These are phyloP conservation scores for Linum usitatissimum DNA, from an alignment of 345 rosid genomes.

Conservation along the genomic window DNA sequence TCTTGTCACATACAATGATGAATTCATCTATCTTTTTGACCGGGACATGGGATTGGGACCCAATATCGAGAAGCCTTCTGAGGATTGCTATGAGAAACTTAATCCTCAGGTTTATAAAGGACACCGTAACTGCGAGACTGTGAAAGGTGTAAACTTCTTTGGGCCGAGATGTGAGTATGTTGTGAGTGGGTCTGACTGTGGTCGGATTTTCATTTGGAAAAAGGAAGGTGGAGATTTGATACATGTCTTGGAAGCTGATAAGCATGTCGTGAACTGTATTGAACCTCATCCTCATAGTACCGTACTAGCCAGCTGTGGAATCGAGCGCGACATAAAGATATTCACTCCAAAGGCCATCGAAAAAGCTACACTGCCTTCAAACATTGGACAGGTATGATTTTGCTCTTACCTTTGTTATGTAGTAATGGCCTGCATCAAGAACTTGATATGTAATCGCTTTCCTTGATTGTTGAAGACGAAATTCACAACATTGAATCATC, in stretches of 20 bases:
- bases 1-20: slow-evolving; percentile 68
- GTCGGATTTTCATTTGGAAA: slow-evolving; percentile 80
- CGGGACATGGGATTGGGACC: slow-evolving; percentile 70
- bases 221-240: slow-evolving; percentile 66
- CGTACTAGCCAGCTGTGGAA: slow-evolving; percentile 77
- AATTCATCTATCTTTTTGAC: slow-evolving; percentile 64
- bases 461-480: neutral
- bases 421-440: neutral
- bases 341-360: slow-evolving; percentile 68
- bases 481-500: neutral
- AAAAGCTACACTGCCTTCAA: slow-evolving; percentile 54
- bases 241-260: slow-evolving; percentile 76
- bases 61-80: slow-evolving; percentile 29
- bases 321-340: slow-evolving; percentile 72
- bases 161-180: slow-evolving; percentile 89
- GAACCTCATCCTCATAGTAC: slow-evolving; percentile 68
- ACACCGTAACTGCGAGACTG: slow-evolving; percentile 60
- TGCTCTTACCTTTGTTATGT: neutral
- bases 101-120: slow-evolving; percentile 64
- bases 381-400: slow-evolving; percentile 54
- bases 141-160: slow-evolving; percentile 76
- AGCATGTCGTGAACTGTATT: slow-evolving; percentile 67
- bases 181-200: slow-evolving; percentile 95
- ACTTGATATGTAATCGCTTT: neutral
- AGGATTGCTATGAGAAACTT: slow-evolving; percentile 18